Evolutionary conservation across 176 grass and related monocot species (phyloP).

Genomic region (Musa acuminata): DNA sequence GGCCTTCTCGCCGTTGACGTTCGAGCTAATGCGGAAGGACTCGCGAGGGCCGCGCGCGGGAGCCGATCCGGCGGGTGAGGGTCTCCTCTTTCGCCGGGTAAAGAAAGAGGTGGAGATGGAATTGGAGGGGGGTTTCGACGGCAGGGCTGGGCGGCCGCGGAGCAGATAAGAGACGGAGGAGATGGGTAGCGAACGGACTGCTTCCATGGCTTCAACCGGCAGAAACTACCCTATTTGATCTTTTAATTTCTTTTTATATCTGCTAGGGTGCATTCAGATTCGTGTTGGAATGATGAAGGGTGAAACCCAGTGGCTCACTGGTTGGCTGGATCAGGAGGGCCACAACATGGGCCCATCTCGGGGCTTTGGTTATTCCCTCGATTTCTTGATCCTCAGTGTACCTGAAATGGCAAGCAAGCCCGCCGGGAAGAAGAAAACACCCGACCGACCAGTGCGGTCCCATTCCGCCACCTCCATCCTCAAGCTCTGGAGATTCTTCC

Average conservation of each 20-base stretch:
- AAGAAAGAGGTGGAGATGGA: background rate
- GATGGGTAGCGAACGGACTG: background rate
- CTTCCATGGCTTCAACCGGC: background rate
- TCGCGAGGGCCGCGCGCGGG: background rate
- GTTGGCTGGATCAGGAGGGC: too few species aligned
- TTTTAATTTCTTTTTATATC: background rate
- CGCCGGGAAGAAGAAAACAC: too few species aligned
- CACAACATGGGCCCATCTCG: too few species aligned
- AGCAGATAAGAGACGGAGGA: background rate
- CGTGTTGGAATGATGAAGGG: too few species aligned
- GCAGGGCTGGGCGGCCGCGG: background rate
- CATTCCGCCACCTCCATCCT: too few species aligned
- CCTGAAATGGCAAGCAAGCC: too few species aligned
- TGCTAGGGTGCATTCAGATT: too few species aligned
- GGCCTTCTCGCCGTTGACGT: constrained; percentile 6
- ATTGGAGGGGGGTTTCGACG: background rate
- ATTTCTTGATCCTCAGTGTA: too few species aligned
- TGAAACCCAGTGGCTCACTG: too few species aligned
- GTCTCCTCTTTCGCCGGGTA: background rate
- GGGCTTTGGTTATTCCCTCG: too few species aligned
- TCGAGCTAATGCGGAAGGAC: background rate
- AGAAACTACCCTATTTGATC: background rate
- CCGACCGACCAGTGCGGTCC: too few species aligned
- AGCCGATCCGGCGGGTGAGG: background rate
- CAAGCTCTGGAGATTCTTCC: too few species aligned